Conservation (phyloP, 345 rosid genomes). For the Crucihimalaya himalaica region DNA sequence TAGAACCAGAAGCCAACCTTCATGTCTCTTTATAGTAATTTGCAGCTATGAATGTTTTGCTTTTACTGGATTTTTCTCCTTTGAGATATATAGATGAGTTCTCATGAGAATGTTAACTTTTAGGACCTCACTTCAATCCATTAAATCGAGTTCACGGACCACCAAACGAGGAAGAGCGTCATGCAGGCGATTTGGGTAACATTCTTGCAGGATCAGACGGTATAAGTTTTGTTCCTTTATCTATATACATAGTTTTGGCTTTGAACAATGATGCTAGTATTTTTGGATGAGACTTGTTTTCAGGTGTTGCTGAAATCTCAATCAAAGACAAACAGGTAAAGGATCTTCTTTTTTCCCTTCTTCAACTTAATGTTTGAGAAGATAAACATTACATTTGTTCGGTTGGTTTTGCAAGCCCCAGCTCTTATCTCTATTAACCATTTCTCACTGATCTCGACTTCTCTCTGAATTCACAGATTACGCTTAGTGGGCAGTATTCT, state of each 20-base stretch:
- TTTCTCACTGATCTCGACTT: background rate
- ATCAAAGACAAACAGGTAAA: constrained; percentile 64
- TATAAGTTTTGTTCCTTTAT: constrained; percentile 26
- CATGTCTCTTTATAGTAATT: too few species aligned
- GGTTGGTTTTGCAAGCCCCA: constrained; percentile 1
- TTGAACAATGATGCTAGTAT: constrained; percentile 14
- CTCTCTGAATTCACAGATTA: constrained; percentile 58
- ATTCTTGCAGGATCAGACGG: constrained; percentile 76
- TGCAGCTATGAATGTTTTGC: background rate
- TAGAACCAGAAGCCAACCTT: background rate
- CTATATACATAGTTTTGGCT: background rate
- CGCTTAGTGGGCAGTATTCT: constrained; percentile 74
- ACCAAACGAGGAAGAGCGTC: constrained; percentile 71
- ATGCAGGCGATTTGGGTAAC: constrained; percentile 97
- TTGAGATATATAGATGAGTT: background rate
- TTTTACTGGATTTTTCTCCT: background rate
- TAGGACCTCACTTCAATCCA: constrained; percentile 98
- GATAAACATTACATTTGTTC: background rate
- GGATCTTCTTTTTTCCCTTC: background rate
- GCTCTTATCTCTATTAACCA: background rate
- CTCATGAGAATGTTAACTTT: background rate
- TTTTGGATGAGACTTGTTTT: constrained; percentile 25
- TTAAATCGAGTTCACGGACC: constrained; percentile 76
- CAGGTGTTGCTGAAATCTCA: constrained; percentile 90
- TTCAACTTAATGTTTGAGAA: background rate